phyloP scores from a whole-genome alignment of 2,329 filamentous ascomycete species.

The Diaporthe destruens region DNA sequence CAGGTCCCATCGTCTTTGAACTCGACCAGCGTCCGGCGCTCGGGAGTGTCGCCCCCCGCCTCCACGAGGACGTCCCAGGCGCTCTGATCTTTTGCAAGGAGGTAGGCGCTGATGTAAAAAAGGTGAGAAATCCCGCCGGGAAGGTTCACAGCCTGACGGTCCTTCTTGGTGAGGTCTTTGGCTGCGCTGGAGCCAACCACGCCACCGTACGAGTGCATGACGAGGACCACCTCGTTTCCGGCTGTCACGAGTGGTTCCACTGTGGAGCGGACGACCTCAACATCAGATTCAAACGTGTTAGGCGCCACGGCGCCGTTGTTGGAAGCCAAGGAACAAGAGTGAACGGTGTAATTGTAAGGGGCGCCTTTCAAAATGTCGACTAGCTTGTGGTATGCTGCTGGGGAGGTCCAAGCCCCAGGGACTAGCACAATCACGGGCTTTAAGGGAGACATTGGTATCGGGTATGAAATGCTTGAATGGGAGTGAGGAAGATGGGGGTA shows the following conservation, averaged over 20 bases:
- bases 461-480: background rate
- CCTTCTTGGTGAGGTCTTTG: constrained; percentile 17
- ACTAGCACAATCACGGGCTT: constrained; percentile 14
- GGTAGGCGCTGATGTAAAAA: constrained; percentile 25
- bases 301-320: constrained; percentile 19
- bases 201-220: constrained; percentile 28
- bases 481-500: background rate
- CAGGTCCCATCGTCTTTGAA: constrained; percentile 19
- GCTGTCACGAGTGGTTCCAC: constrained; percentile 19
- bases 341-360: constrained; percentile 16
- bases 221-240: background rate
- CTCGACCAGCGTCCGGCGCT: constrained; percentile 20
- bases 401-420: constrained; percentile 29
- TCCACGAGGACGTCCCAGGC: constrained; percentile 23
- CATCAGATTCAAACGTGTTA: constrained; percentile 26
- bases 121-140: constrained; percentile 18
- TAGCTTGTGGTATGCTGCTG: constrained; percentile 29
- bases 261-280: background rate
- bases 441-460: background rate
- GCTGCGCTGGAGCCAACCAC: constrained; percentile 13
- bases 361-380: background rate
- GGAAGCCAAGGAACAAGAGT: background rate
- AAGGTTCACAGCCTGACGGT: background rate
- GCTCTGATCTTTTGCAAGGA: constrained; percentile 27
- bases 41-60: constrained; percentile 12